Percentiles rank a stretch among this genome's conserved stretches.
These are phyloP conservation scores for Plantago rigida DNA, from an alignment of 305 asterid species.

Conservation along the genomic window DNA sequence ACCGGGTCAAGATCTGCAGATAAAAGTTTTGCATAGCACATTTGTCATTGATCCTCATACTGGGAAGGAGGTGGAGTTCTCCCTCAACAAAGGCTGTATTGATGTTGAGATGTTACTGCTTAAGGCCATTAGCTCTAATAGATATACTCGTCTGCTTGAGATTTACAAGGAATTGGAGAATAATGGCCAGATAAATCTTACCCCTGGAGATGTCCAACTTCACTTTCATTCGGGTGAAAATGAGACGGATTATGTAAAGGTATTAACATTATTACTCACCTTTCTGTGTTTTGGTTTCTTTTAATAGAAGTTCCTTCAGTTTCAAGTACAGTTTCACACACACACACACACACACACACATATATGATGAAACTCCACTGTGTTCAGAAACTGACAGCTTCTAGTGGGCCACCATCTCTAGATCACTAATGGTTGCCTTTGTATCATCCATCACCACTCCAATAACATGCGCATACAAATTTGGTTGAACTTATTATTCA, in stretches of 20 bases:
- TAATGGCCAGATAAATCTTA: conserved; percentile 58
- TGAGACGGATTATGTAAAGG: conserved; percentile 46
- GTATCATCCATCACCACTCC: neutral
- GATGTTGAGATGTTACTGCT: conserved; percentile 83
- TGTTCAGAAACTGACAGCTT: conserved; percentile 15
- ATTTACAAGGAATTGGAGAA: conserved; percentile 74
- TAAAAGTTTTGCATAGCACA: conserved; percentile 79
- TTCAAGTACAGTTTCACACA: neutral
- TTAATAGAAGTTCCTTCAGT: conserved; percentile 3
- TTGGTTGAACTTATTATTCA: neutral
- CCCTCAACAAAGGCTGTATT: conserved; percentile 64
- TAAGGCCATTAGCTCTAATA: conserved; percentile 74
- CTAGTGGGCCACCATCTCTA: neutral
- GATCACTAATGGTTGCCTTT: neutral
- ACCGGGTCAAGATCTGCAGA: conserved; percentile 82
- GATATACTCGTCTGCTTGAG: conserved; percentile 88
- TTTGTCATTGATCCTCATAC: conserved; percentile 84
- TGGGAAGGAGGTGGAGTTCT: conserved; percentile 78
- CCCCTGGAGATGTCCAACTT: conserved; percentile 73
- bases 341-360: too few relatives aligned
- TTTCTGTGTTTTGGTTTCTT: conserved; percentile 18
- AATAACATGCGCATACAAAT: neutral
- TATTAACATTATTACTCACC: conserved; percentile 22
- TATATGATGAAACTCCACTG: neutral
- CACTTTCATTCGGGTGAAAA: conserved; percentile 44